Base-by-base conservation (phyloP, 352 stramenopile genomes). In the Elongisporangium prolatum region DNA sequence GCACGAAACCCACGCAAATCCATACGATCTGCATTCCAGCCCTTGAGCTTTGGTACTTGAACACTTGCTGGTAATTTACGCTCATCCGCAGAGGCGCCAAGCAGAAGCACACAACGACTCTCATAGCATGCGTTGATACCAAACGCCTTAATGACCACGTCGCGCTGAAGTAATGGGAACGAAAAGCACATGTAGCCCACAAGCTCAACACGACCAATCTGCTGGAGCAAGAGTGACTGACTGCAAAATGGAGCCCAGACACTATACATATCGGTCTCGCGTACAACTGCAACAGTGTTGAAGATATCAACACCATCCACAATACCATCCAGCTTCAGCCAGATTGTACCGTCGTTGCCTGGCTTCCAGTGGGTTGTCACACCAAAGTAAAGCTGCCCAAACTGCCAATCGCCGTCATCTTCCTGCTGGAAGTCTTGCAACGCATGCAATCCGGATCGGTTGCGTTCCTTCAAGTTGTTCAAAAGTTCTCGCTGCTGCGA, bases 111-210 rank as follows among this genome's bases (percentile, higher is more conserved):
- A 52, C 77, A 89, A 4, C 80, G 68, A 50, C 74, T 77, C 64
- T 94, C 84, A 56, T 92, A 94, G 52, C 77, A 80, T 5, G 82
- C 83, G 63, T 94, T 92, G 60, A 92, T 89, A 0, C 78, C 84
- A 17, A 88, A 89, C 1, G 79, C 84, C 37, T 80, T 68, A 47
- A 94, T 72, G 8, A 92, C 65, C 0, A 77, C 67, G 51, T 94
- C 84, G 3, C 84, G 80, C 54, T 87, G 79, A 13, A 92, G 68
- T 3, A 94, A 67, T 14, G 84, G 84, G n/a, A 89, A 77, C 4
- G 77, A 73, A 17, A 94, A 78, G 22, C 72, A 79, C 22, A 92
- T 67, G 58, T 94, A 94, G 18, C 71, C 70, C 3, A 84, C 59
- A 34, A 91, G 50, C 51, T 94, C 77, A 16, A 84, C 77, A 17